Conservation (phyloP, 1,139 yeast genomes). For the Magnusiomyces tetraspermus region DNA sequence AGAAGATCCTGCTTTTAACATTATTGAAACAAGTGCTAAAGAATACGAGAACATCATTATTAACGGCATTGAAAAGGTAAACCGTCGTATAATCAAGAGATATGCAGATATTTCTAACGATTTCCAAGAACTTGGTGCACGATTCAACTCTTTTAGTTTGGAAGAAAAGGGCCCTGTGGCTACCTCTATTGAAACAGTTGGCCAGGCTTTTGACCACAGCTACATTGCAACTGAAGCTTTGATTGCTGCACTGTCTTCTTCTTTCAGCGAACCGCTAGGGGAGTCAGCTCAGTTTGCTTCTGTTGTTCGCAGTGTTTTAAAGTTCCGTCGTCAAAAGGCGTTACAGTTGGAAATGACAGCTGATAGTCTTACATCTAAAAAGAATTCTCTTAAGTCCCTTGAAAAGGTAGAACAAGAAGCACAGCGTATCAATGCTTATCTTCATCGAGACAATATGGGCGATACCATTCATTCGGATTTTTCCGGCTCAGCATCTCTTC, state of each 20-base stretch:
- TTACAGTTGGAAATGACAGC: slow-evolving; percentile 56
- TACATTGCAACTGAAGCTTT: slow-evolving; percentile 58
- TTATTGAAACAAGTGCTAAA: slow-evolving; percentile 42
- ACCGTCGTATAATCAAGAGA: slow-evolving; percentile 54
- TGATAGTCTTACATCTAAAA: slow-evolving; percentile 41
- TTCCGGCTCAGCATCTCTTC: not conserved
- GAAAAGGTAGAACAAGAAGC: slow-evolving; percentile 38
- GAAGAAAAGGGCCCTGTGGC: slow-evolving; percentile 44
- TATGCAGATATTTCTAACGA: slow-evolving; percentile 58
- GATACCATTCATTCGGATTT: not conserved
- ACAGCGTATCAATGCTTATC: slow-evolving; percentile 32
- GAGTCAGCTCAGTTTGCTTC: slow-evolving; percentile 73
- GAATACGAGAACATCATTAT: slow-evolving; percentile 49
- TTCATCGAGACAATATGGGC: slow-evolving; percentile 20
- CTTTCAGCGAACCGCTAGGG: slow-evolving; percentile 73
- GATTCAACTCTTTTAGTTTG: slow-evolving; percentile 64
- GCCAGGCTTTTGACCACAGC: slow-evolving; percentile 70
- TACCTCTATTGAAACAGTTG: slow-evolving; percentile 57
- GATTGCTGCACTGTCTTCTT: slow-evolving; percentile 59
- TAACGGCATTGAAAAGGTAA: slow-evolving; percentile 53
- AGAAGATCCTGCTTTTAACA: slow-evolving; percentile 34
- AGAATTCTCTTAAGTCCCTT: slow-evolving; percentile 30
- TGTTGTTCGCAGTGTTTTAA: slow-evolving; percentile 56
- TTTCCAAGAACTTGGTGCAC: slow-evolving; percentile 59
- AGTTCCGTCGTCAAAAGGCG: slow-evolving; percentile 59